A percentile compares a stretch with the other conserved stretches of the same genome.
These are phyloP conservation scores for Populus hybrid DNA, from an alignment of 441 rosid genomes.

Conservation along the genomic window DNA sequence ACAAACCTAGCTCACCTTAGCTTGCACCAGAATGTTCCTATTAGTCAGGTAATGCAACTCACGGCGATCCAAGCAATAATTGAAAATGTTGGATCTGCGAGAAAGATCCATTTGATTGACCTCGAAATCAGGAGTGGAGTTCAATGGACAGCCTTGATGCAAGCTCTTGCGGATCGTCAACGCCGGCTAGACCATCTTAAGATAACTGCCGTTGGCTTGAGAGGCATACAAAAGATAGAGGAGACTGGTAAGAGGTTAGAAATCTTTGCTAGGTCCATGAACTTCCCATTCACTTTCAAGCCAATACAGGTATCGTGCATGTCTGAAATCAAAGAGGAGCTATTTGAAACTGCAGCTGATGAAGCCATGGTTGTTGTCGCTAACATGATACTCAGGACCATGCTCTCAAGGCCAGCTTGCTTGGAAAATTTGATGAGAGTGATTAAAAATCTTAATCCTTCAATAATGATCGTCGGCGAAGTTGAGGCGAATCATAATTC, in stretches of 20 bases:
- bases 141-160: conserved; percentile 50
- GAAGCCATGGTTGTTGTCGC: conserved; percentile 39
- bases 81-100: conserved; percentile 34
- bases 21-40: conserved; percentile 28
- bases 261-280: conserved; percentile 35
- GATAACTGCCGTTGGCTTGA: conserved; percentile 36
- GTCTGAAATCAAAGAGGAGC: conserved; percentile 29
- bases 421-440: conserved; percentile 40
- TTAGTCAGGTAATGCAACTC: conserved; percentile 34
- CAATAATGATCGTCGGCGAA: conserved; percentile 42
- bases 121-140: conserved; percentile 49
- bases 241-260: conserved; percentile 35
- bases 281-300: conserved; percentile 38
- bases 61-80: conserved; percentile 40
- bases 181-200: conserved; percentile 32
- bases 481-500: conserved; percentile 53
- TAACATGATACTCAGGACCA: conserved; percentile 27
- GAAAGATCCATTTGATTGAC: conserved; percentile 47
- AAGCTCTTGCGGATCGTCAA: conserved; percentile 35
- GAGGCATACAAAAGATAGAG: conserved; percentile 13
- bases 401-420: conserved; percentile 30
- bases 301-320: conserved; percentile 19
- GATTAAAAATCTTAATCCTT: conserved; percentile 38
- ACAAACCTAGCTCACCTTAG: background rate
- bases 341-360: conserved; percentile 26